Evolutionary conservation across 176 grass and related monocot genomes (phyloP).

Genomic region (Ensete ventricosum): DNA sequence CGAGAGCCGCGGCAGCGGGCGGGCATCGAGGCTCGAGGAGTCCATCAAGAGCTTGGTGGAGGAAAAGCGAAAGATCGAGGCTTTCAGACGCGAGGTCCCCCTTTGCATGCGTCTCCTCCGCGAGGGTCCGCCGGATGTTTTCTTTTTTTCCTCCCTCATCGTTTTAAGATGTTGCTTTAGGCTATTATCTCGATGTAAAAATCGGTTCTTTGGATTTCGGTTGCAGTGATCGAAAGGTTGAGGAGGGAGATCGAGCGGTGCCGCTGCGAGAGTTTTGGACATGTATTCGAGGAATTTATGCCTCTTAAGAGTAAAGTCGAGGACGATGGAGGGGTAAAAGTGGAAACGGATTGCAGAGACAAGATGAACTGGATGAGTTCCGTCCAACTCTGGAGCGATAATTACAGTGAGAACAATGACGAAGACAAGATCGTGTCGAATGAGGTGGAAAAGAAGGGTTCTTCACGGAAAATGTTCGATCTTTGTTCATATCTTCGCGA

Average conservation of each 20-base stretch:
- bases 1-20: constrained; percentile 6
- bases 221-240: constrained; percentile 64
- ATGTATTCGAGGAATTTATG: constrained; percentile 18
- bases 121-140: constrained; percentile 32
- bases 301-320: constrained; percentile 32
- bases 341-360: constrained; percentile 47
- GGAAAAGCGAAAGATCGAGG: constrained; percentile 87
- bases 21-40: constrained; percentile 48
- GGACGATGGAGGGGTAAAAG: constrained; percentile 10
- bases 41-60: constrained; percentile 54
- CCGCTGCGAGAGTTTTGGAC: constrained; percentile 12
- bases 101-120: constrained; percentile 67
- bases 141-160: background rate
- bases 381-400: constrained; percentile 70
- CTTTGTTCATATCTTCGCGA: background rate
- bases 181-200: background rate
- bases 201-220: background rate
- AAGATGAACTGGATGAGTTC: constrained; percentile 95
- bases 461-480: background rate
- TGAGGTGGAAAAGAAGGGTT: background rate
- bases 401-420: constrained; percentile 17
- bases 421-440: background rate
- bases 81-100: constrained; percentile 76
- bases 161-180: too few relatives aligned
- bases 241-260: constrained; percentile 57